Evolutionary conservation across 352 stramenopile species (phyloP), one percentile per base, ranked within the genome.

Genomic region (Globisporangium irregulare): DNA sequence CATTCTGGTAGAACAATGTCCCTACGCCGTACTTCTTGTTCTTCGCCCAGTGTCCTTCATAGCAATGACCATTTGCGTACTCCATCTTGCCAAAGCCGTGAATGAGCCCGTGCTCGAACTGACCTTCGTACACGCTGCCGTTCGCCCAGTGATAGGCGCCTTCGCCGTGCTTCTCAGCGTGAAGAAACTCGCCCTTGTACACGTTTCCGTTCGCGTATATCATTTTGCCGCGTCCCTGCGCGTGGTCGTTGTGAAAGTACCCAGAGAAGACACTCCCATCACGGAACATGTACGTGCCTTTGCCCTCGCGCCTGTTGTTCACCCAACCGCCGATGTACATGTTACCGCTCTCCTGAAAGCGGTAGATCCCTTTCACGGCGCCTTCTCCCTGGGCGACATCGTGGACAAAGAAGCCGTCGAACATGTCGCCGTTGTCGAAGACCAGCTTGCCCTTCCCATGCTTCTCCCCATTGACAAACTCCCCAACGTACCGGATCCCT

Each of bases 11-110:
- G 8, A 62, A 57, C 59, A 97, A 97, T 12, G 64, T 81, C 1
- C 94, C 94, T 7, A 80, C 71, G 0, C 94, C 94, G 51, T 97
- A 73, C 50, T 89, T 90, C 62, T 82, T 87, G 73, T 93, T 90
- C 25, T 78, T 25, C 20, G 67, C 34, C 86, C 87, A 95, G 14
- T 81, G 32, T 0, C 87, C 87, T 54, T 85, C 69, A 56, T 95
- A 95, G 20, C 24, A 56, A 63, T 93, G 82, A 0, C 86, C 86
- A 36, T 74, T 89, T 8, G 84, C 84, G 59, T 93, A 93, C 12
- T 51, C 48, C 27, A 93, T 79, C 64, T 64, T 72, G 12, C 91
- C 91, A 15, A 68, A 27, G 3, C 89, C 89, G 22, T 80, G 66
- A 27, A 97, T 90, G 22, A 86, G 43, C 18, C 89, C 89, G 59